A percentile compares a stretch with the other conserved stretches of the same genome.
Evolutionary conservation across 2,329 filamentous ascomycete genomes (phyloP).

Genomic region (Diaporthe nobilis): DNA sequence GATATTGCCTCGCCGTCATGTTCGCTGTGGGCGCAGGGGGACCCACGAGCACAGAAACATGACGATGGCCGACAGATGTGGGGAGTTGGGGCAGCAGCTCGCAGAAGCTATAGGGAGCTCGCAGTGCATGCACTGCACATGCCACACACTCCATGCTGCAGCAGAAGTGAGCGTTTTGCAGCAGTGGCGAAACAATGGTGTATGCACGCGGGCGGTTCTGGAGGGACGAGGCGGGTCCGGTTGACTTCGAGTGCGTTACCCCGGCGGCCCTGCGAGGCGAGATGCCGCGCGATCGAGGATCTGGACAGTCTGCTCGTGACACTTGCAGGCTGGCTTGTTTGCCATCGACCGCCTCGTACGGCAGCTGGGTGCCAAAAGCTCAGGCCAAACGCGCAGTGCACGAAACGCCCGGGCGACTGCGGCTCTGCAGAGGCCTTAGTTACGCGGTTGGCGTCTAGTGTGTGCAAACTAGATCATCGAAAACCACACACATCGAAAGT

Average conservation of each 20-base stretch:
- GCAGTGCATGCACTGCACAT: constrained; percentile 8
- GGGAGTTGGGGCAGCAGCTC: constrained; percentile 9
- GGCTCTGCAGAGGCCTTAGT: not conserved
- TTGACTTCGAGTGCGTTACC: not conserved
- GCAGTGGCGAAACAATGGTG: constrained; percentile 34
- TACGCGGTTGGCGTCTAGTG: not conserved
- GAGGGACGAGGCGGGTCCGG: not conserved
- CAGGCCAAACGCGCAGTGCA: not conserved
- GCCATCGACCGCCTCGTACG: not conserved
- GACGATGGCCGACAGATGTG: constrained; percentile 20
- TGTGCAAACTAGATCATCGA: not conserved
- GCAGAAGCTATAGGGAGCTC: constrained; percentile 3
- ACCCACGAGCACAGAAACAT: not conserved
- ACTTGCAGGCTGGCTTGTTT: not conserved
- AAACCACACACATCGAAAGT: not conserved
- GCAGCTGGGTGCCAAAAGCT: not conserved
- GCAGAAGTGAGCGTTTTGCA: constrained; percentile 12
- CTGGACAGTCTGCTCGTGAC: not conserved
- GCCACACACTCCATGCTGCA: constrained; percentile 13
- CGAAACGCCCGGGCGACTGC: not conserved
- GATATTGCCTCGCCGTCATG: constrained; percentile 16
- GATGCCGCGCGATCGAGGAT: not conserved
- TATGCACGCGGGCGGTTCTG: constrained; percentile 2
- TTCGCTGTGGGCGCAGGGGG: not conserved
- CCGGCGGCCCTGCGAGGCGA: constrained; percentile 13